Evolutionary conservation across 495 filamentous ascomycete species (phyloP).

Genomic region (Neurospora pannonica): DNA sequence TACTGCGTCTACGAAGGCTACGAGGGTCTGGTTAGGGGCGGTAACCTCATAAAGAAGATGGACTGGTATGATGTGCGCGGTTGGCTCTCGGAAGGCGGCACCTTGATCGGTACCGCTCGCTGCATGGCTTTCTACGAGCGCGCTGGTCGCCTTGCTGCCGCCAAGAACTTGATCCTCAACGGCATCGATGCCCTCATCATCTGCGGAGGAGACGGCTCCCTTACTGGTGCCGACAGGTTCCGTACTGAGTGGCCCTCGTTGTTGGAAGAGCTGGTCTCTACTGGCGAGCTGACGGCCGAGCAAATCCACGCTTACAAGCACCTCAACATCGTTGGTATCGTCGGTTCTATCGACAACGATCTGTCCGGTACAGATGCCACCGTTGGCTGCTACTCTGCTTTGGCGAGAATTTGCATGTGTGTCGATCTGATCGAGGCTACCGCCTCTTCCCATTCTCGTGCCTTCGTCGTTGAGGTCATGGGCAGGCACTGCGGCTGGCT

Average conservation of each 20-base stretch:
- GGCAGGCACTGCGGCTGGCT: constrained; percentile 99
- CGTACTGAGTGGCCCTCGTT: constrained; percentile 83
- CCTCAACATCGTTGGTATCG: constrained; percentile 91
- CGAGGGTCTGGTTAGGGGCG: constrained; percentile 86
- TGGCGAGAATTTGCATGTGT: constrained; percentile 84
- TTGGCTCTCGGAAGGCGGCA: constrained; percentile 89
- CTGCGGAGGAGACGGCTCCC: constrained; percentile 92
- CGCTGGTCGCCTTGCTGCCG: constrained; percentile 66
- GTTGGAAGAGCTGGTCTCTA: constrained; percentile 69
- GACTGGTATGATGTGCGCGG: constrained; percentile 93
- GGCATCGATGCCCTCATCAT: constrained; percentile 96
- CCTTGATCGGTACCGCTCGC: constrained; percentile 90
- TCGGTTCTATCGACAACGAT: constrained; percentile 98
- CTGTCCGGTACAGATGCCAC: constrained; percentile 95
- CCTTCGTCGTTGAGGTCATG: constrained; percentile 99
- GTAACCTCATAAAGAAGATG: constrained; percentile 77
- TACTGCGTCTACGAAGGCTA: constrained; percentile 94
- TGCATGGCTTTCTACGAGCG: constrained; percentile 86
- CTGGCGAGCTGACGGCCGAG: constrained; percentile 54
- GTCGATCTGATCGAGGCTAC: constrained; percentile 97
- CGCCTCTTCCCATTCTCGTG: constrained; percentile 90
- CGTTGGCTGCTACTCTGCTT: constrained; percentile 91
- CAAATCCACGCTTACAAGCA: constrained; percentile 65
- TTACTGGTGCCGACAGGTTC: constrained; percentile 94
- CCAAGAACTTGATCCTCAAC: constrained; percentile 84